Percentiles rank a stretch among this genome's conserved stretches.
Conservation (phyloP, 83 land plant species). For the Picea abies region DNA sequence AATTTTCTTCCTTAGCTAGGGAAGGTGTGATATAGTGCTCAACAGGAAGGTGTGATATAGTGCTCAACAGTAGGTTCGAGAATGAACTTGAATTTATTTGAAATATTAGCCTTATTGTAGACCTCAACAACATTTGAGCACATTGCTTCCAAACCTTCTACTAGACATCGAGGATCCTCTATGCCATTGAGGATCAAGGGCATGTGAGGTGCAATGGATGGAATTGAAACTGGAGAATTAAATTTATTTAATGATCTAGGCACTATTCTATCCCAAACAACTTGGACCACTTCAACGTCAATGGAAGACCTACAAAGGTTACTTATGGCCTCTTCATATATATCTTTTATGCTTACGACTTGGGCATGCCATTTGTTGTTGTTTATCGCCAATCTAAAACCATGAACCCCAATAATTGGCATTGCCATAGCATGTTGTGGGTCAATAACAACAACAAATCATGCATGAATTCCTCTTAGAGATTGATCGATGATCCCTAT, state of each 20-base stretch:
- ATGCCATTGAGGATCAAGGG: conserved; percentile 86
- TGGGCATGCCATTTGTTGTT: conserved; percentile 92
- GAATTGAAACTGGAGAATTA: conserved; percentile 72
- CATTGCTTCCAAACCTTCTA: conserved; percentile 57
- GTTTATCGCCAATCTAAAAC: conserved; percentile 86
- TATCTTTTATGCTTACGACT: conserved; percentile 75
- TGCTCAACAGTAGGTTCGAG: conserved; percentile 66
- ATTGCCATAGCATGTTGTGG: no score
- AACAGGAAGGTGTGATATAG: conserved; percentile 44
- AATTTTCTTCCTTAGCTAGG: conserved; percentile 67
- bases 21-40: no score
- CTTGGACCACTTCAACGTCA: conserved; percentile 71
- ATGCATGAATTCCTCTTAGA: conserved; percentile 60
- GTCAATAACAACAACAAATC: no score
- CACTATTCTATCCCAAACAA: conserved; percentile 88
- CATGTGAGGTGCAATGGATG: conserved; percentile 86
- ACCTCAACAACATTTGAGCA: conserved; percentile 30
- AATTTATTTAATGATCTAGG: conserved; percentile 78
- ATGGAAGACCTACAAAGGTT: conserved; percentile 50
- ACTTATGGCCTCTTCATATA: conserved; percentile 72
- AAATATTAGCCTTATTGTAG: conserved; percentile 35
- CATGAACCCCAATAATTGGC: conserved; percentile 30
- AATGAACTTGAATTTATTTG: conserved; percentile 70
- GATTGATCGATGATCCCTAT: conserved; percentile 96
- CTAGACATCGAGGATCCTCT: conserved; percentile 83